Evolutionary conservation across 148 eudicot genomes (phyloP).

Genomic region (Silene latifolia): DNA sequence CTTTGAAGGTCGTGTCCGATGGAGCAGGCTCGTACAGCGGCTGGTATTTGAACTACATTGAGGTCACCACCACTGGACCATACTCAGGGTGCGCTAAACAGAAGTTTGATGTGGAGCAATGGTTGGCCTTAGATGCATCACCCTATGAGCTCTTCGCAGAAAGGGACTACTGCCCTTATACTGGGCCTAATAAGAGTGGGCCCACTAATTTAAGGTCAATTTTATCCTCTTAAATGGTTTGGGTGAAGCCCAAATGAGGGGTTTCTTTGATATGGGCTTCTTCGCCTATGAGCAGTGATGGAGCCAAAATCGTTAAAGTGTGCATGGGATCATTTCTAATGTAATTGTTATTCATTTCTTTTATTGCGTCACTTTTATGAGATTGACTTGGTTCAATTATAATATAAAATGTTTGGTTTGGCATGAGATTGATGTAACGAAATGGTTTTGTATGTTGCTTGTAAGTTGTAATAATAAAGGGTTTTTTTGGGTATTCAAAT

Average conservation of each 20-base stretch:
- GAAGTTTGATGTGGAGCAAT: constrained; percentile 50
- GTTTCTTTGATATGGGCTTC: too few species aligned
- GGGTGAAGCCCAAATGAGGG: too few species aligned
- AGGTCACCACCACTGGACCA: constrained; percentile 51
- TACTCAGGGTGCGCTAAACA: constrained; percentile 37
- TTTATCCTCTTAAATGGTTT: constrained; percentile 14
- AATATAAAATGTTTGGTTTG: neutral
- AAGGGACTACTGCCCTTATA: constrained; percentile 33
- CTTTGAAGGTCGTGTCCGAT: constrained; percentile 56
- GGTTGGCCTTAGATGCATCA: constrained; percentile 46
- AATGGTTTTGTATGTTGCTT: neutral
- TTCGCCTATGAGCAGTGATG: too few species aligned
- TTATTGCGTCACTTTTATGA: too few species aligned
- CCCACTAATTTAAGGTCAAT: constrained; percentile 9
- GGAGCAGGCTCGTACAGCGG: constrained; percentile 54
- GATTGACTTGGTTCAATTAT: neutral
- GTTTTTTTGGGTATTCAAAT: too few species aligned
- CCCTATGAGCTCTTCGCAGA: constrained; percentile 50
- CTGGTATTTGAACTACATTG: constrained; percentile 66
- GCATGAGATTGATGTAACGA: neutral
- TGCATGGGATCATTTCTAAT: too few species aligned
- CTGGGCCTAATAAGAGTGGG: neutral
- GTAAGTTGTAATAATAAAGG: constrained; percentile 4
- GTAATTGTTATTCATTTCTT: too few species aligned
- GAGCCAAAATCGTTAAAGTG: too few species aligned